Evolutionary conservation across 345 rosid species (phyloP).

Genomic region (Combretum micranthum): DNA sequence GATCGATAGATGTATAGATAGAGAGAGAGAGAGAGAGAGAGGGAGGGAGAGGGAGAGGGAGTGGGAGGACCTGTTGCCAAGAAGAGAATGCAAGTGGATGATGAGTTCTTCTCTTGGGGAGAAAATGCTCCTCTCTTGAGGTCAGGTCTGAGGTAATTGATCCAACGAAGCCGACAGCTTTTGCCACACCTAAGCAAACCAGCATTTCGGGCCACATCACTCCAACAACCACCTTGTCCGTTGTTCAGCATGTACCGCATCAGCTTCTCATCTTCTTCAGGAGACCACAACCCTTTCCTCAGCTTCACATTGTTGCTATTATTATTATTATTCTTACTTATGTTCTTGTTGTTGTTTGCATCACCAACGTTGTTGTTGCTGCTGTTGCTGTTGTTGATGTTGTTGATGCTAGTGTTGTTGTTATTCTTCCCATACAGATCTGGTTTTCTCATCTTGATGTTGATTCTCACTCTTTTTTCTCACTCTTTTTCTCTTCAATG

Average conservation of each 20-base stretch:
- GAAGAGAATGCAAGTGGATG: constrained; percentile 81
- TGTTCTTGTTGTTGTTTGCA: no score
- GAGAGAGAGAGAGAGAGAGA: constrained; percentile 1
- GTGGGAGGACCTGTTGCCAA: constrained; percentile 81
- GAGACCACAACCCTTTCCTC: constrained; percentile 97
- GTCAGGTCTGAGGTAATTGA: constrained; percentile 93
- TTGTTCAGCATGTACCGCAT: constrained; percentile 82
- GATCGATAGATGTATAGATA: not conserved
- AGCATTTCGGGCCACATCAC: constrained; percentile 92
- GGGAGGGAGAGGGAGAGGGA: constrained; percentile 6
- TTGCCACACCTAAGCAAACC: constrained; percentile 98
- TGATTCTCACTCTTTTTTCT: no score
- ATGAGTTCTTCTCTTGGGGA: constrained; percentile 83
- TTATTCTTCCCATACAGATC: constrained; percentile 19
- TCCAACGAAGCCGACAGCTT: constrained; percentile 99
- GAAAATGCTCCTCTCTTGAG: constrained; percentile 98
- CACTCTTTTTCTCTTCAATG: no score
- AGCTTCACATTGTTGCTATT: constrained; percentile 36
- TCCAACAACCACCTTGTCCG: constrained; percentile 95
- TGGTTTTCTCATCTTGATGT: constrained; percentile 68
- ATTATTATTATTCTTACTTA: not conserved
- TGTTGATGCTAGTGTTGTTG: no score
- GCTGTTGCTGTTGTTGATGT: no score
- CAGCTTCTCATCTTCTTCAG: constrained; percentile 94
- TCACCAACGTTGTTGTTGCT: no score